These are phyloP conservation scores for Penicillium steckii DNA, from an alignment of 495 filamentous ascomycete species.

Conservation along the genomic window DNA sequence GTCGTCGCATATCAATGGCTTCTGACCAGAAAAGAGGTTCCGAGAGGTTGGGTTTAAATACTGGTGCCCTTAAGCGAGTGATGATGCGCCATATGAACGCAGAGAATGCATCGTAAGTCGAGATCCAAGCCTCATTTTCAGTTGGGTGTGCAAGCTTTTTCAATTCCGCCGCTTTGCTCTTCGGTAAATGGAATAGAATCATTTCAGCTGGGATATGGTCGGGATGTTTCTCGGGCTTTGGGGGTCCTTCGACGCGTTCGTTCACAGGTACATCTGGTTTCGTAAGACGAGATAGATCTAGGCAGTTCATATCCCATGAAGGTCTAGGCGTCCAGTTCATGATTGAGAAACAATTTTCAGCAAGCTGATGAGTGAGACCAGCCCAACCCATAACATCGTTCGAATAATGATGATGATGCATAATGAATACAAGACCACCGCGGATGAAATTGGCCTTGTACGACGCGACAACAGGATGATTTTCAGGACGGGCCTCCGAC, in stretches of 20 bases:
- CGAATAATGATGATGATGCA: slow-evolving; percentile 44
- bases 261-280: slow-evolving; percentile 12
- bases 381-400: slow-evolving; percentile 46
- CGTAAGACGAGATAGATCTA: slow-evolving; percentile 36
- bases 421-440: slow-evolving; percentile 40
- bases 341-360: slow-evolving; percentile 42
- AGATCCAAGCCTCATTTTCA: slow-evolving; percentile 33
- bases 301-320: slow-evolving; percentile 30
- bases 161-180: slow-evolving; percentile 40
- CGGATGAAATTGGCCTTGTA: slow-evolving; percentile 46
- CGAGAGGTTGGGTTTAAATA: slow-evolving; percentile 27
- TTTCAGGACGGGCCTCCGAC: slow-evolving; percentile 34
- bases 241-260: slow-evolving; percentile 28
- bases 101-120: slow-evolving; percentile 42
- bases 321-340: slow-evolving; percentile 29
- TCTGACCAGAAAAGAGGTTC: slow-evolving; percentile 30
- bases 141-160: slow-evolving; percentile 33
- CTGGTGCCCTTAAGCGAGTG: slow-evolving; percentile 28
- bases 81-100: slow-evolving; percentile 39
- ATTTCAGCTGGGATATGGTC: slow-evolving; percentile 21
- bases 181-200: slow-evolving; percentile 41
- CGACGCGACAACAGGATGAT: slow-evolving; percentile 31
- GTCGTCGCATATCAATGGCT: slow-evolving; percentile 40
- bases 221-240: slow-evolving; percentile 27
- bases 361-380: slow-evolving; percentile 37